phyloP scores from a whole-genome alignment of 768 basidiomycete genomes.

The Amylocystis lapponica region DNA sequence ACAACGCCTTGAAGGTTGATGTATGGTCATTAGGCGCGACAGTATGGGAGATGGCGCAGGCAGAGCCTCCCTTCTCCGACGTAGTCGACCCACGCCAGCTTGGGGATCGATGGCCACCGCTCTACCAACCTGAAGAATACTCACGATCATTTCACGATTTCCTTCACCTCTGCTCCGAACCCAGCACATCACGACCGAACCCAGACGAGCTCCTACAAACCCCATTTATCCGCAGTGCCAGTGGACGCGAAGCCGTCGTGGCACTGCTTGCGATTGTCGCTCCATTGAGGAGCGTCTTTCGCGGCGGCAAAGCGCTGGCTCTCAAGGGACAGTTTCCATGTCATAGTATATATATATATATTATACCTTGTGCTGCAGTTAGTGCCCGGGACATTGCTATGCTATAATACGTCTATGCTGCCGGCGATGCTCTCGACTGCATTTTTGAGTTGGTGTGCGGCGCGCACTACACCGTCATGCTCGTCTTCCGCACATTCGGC shows the following conservation, averaged over 20 bases:
- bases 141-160: slow-evolving; percentile 73
- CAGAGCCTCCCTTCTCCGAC: slow-evolving; percentile 66
- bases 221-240: slow-evolving; percentile 61
- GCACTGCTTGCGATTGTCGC: slow-evolving; percentile 64
- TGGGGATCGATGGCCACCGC: slow-evolving; percentile 58
- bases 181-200: slow-evolving; percentile 47
- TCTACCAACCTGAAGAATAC: slow-evolving; percentile 52
- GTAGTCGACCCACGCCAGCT: slow-evolving; percentile 40
- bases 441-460: slow-evolving; percentile 61
- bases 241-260: slow-evolving; percentile 61
- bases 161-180: slow-evolving; percentile 59
- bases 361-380: too few relatives aligned
- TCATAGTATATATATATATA: slow-evolving; percentile 20
- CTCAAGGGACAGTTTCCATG: slow-evolving; percentile 21
- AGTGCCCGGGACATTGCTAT: too few relatives aligned
- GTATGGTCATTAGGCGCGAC: slow-evolving; percentile 82
- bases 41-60: slow-evolving; percentile 76
- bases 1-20: slow-evolving; percentile 71
- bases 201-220: slow-evolving; percentile 57
- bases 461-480: slow-evolving; percentile 72
- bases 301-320: slow-evolving; percentile 20
- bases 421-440: slow-evolving; percentile 71
- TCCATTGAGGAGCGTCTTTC: slow-evolving; percentile 48
- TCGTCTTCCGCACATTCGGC: slow-evolving; percentile 87
- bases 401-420: slow-evolving; percentile 37